These are phyloP conservation scores for Termitomyces sp. DNA, from an alignment of 768 basidiomycete species.

Conservation along the genomic window DNA sequence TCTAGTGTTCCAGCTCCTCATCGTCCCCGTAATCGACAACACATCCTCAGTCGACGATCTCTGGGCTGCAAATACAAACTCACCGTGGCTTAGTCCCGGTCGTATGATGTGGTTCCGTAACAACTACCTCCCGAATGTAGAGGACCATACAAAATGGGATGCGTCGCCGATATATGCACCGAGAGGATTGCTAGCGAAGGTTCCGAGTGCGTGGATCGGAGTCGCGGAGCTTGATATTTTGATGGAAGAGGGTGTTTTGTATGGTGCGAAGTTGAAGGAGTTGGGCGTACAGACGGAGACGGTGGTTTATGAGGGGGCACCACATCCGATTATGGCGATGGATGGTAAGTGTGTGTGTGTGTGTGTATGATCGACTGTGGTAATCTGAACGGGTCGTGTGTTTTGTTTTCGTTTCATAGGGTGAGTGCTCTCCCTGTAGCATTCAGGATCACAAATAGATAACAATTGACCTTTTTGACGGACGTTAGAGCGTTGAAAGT, in stretches of 20 bases:
- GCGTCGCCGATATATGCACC: conserved; percentile 72
- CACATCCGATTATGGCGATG: conserved; percentile 75
- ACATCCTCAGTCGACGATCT: conserved; percentile 47
- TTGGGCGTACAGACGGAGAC: conserved; percentile 53
- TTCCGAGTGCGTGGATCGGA: conserved; percentile 59
- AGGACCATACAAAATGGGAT: conserved; percentile 62
- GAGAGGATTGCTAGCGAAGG: conserved; percentile 42
- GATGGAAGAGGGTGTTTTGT: conserved; percentile 61
- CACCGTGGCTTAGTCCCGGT: conserved; percentile 55
- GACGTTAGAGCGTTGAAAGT: conserved; percentile 7
- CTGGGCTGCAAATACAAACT: conserved; percentile 55
- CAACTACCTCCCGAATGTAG: conserved; percentile 63
- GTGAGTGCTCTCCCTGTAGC: background rate
- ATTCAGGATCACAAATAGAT: no score
- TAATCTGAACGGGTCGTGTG: background rate
- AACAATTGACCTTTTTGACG: background rate
- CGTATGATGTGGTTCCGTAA: conserved; percentile 75
- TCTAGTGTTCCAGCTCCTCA: conserved; percentile 57
- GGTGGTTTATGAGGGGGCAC: conserved; percentile 58
- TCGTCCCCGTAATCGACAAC: conserved; percentile 75
- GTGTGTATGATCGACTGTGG: no score
- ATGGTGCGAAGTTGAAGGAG: conserved; percentile 51
- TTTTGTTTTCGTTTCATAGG: background rate
- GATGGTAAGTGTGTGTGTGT: conserved; percentile 45
- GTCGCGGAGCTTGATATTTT: conserved; percentile 67